Evolutionary conservation across 306 rosid genomes (phyloP).

Genomic region (Betula pendula): DNA sequence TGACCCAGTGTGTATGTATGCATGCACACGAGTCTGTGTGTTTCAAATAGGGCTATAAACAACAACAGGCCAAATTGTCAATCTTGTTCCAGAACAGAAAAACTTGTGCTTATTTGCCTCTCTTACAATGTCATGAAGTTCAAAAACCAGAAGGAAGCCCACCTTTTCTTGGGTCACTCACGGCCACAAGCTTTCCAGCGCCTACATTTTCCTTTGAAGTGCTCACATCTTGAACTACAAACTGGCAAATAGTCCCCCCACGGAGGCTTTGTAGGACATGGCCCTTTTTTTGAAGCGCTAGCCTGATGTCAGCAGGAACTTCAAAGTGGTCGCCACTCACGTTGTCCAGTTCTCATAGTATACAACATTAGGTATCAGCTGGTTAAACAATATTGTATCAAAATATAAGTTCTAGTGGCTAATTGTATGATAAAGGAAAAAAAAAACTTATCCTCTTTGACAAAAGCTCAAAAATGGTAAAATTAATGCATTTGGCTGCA

Average conservation of each 20-base stretch:
- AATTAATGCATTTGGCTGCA: background rate
- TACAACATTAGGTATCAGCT: conserved; percentile 73
- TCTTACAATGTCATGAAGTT: conserved; percentile 8
- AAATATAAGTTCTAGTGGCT: background rate
- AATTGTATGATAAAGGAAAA: background rate
- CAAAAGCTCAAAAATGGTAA: background rate
- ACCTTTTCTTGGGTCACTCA: conserved; percentile 96
- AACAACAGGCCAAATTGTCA: too few species aligned
- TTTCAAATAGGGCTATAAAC: too few species aligned
- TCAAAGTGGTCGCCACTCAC: conserved; percentile 66
- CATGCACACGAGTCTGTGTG: too few species aligned
- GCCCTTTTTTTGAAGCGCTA: conserved; percentile 59
- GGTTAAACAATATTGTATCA: conserved; percentile 25
- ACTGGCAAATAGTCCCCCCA: conserved; percentile 69
- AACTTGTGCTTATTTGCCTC: background rate
- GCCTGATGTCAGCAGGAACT: conserved; percentile 52
- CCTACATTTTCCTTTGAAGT: conserved; percentile 20
- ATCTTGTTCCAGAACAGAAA: background rate
- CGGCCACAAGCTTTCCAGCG: conserved; percentile 57
- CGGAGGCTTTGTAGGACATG: conserved; percentile 64
- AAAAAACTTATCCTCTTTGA: background rate
- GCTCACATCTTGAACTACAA: conserved; percentile 41
- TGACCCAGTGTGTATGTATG: too few species aligned
- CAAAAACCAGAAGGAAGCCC: conserved; percentile 78
- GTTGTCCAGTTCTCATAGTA: conserved; percentile 83